Base-by-base conservation (phyloP, 306 rosid genomes). In the Crataegus laevigata region DNA sequence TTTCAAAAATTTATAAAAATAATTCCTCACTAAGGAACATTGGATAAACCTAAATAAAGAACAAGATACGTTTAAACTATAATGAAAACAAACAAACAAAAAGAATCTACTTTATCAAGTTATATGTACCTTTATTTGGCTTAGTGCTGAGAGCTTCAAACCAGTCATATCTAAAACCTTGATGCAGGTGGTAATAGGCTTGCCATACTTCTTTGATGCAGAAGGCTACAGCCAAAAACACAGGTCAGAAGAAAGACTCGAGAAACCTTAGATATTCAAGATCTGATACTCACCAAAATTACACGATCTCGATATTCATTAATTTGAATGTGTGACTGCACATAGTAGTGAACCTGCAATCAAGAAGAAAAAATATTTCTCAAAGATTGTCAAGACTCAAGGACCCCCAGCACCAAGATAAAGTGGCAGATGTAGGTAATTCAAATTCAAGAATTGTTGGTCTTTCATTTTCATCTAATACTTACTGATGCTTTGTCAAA, bases 131-230 rank as follows among this genome's bases (percentile, higher is more conserved):
- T 94, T 94, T 50, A 87, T 94, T 76, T 89, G 98, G 80, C 80
- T 94, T 77, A 94, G 81, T 73, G 98, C 97, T 36, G 98, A 91
- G 43, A 94, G 81, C 88, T 88, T 94, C 82, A 94, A 84, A 58
- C 98, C 97, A 52, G 96, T 94, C 98, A 94, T 94, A 78, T 94
- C 98, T 72, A 94, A 85, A 74, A 94, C 98, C 80, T 94, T 94
- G 73, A 94, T 84, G 19, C 98, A 87, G 0, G 93, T 94, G 22
- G 88, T 92, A 72, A 94, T 84, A 73, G 93, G 90, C 18, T 76
- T 82, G 60, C 91, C 96, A 68, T 86, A 82, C 86, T 90, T 88
- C 88, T 85, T 90, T n/a, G 98, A 91, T 62, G 93, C 84, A 78
- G 91, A 79, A 80, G 97, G 98, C 98, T 94, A 71, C 87, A 78